Conservation (phyloP, 2,329 filamentous ascomycete species). For the Talaromyces funiculosus region DNA sequence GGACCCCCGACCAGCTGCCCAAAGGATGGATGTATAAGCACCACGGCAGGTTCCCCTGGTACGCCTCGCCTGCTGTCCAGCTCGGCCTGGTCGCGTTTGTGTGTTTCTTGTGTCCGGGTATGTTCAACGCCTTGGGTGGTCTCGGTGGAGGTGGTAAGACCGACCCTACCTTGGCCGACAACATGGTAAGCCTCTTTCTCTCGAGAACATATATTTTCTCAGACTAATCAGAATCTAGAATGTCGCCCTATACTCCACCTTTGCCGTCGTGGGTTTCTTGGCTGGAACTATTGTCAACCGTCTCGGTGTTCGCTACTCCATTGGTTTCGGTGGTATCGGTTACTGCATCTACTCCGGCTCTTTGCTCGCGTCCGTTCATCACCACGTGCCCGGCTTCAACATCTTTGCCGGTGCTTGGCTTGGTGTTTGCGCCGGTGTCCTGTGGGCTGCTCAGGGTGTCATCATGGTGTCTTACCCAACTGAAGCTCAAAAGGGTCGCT, state of each 20-base stretch:
- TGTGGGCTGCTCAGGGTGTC: slow-evolving; percentile 38
- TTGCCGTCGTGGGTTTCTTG: slow-evolving; percentile 54
- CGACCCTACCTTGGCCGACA: slow-evolving; percentile 43
- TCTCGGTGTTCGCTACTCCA: slow-evolving; percentile 26
- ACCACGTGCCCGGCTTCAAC: slow-evolving; percentile 33
- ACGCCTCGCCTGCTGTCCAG: slow-evolving; percentile 65
- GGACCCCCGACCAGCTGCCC: slow-evolving; percentile 11
- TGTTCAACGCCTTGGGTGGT: slow-evolving; percentile 59
- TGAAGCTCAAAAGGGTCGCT: slow-evolving; percentile 70
- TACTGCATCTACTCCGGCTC: slow-evolving; percentile 34
- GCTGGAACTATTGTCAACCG: slow-evolving; percentile 39
- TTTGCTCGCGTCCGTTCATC: slow-evolving; percentile 38
- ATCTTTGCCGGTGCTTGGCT: slow-evolving; percentile 37
- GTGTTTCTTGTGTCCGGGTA: slow-evolving; percentile 62
- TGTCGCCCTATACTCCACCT: slow-evolving; percentile 60
- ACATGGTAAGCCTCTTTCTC: slow-evolving; percentile 32
- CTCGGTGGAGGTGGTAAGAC: slow-evolving; percentile 56
- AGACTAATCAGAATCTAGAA: slow-evolving; percentile 28
- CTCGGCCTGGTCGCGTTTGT: slow-evolving; percentile 62
- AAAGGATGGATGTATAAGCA: slow-evolving; percentile 52
- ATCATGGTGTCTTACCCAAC: slow-evolving; percentile 67
- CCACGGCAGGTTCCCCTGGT: slow-evolving; percentile 53
- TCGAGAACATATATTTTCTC: neutral
- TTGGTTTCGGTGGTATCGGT: slow-evolving; percentile 28
- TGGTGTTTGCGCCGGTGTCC: slow-evolving; percentile 35